Evolutionary conservation across 768 basidiomycete species (phyloP).

Genomic region (Rhodotorula graminis): DNA sequence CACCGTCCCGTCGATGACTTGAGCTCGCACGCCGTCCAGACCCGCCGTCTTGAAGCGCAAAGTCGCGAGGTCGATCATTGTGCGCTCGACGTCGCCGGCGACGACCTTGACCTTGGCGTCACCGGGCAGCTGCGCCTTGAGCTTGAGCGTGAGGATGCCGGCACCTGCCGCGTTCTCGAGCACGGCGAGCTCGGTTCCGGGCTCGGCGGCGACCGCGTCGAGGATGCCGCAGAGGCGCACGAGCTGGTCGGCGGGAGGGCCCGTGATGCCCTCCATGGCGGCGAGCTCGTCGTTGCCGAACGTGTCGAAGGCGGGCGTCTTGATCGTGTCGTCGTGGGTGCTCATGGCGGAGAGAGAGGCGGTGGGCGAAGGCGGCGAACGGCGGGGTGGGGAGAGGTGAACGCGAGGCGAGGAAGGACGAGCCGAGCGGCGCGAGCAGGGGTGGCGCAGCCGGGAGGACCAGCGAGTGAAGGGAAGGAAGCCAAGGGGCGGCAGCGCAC

Average conservation of each 20-base stretch:
- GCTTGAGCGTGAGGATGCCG: background rate
- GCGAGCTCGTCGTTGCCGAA: no score
- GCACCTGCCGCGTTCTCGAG: background rate
- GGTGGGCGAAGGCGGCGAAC: no score
- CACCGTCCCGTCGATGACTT: background rate
- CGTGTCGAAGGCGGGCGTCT: background rate
- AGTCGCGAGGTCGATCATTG: slow-evolving; percentile 4
- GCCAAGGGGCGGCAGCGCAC: background rate
- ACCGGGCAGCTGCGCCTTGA: background rate
- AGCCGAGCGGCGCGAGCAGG: background rate
- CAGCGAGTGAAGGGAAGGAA: background rate
- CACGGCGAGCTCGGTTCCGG: background rate
- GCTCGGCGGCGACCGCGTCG: background rate
- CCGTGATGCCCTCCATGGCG: background rate
- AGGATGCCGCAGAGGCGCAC: background rate
- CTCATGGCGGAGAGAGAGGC: no score
- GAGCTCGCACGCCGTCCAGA: background rate
- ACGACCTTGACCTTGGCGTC: background rate
- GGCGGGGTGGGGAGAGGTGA: no score
- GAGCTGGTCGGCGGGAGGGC: background rate
- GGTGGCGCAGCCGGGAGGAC: no score
- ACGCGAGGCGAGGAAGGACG: background rate
- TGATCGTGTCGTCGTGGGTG: no score
- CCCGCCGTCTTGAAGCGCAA: background rate
- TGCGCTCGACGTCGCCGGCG: background rate